These are phyloP conservation scores for Aquanectria penicillioides DNA, from an alignment of 2,329 filamentous ascomycete species.

Conservation along the genomic window DNA sequence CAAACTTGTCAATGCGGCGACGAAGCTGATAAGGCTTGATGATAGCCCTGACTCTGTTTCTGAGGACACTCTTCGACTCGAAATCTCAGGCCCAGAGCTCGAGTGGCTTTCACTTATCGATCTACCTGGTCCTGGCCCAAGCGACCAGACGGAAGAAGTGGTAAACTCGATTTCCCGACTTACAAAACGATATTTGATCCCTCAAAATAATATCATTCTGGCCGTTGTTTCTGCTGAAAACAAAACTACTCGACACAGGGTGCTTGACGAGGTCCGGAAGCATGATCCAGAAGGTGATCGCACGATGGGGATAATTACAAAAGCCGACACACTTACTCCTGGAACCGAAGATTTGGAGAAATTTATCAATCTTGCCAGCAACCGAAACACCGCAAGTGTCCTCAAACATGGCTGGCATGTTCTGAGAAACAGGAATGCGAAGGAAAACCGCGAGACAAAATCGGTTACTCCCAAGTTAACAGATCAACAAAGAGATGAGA, in stretches of 20 bases:
- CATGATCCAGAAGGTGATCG: neutral
- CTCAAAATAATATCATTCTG: neutral
- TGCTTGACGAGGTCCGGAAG: slow-evolving; percentile 40
- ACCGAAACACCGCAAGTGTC: slow-evolving; percentile 36
- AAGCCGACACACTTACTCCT: neutral
- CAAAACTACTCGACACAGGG: slow-evolving; percentile 12
- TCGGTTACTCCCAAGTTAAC: neutral
- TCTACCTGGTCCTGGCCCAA: neutral
- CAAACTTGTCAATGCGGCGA: neutral
- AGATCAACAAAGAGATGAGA: slow-evolving; percentile 36
- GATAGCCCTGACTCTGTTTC: neutral
- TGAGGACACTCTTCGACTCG: neutral
- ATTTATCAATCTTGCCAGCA: slow-evolving; percentile 46
- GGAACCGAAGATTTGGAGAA: slow-evolving; percentile 43
- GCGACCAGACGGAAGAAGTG: neutral
- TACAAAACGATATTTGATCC: neutral
- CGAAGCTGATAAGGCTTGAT: neutral
- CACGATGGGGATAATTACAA: slow-evolving; percentile 10
- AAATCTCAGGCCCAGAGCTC: neutral
- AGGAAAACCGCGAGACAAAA: slow-evolving; percentile 32
- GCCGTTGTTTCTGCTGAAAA: neutral
- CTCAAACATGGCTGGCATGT: slow-evolving; percentile 61
- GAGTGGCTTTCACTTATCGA: neutral
- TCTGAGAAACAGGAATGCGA: slow-evolving; percentile 55
- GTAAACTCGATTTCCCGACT: neutral